phyloP scores from a whole-genome alignment of 208 protist genomes.

The Trypanosoma theileri region DNA sequence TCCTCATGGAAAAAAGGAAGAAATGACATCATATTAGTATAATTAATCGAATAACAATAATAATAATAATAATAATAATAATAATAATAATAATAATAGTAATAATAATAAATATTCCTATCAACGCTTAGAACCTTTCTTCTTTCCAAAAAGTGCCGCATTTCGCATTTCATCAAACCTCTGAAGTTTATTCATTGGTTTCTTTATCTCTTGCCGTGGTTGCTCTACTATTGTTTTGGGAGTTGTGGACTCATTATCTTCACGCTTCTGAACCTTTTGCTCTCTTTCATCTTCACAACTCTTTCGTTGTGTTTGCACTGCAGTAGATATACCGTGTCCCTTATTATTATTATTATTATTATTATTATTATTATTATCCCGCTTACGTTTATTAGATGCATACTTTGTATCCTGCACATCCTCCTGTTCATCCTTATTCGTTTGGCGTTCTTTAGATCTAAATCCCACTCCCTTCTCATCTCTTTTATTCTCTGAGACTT shows the following conservation, averaged over 20 bases:
- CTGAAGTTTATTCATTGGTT: conserved; percentile 50
- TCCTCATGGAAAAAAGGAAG: neutral
- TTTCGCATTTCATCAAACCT: conserved; percentile 46
- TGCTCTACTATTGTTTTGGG: neutral
- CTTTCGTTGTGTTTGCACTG: too few relatives aligned
- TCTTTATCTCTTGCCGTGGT: neutral
- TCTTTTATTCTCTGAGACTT: neutral
- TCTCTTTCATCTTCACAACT: neutral
- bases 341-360: neutral
- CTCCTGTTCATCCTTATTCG: too few relatives aligned
- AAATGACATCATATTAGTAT: neutral
- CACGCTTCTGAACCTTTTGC: neutral
- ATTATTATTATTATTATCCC: neutral
- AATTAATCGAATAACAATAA: neutral
- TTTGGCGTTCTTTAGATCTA: too few relatives aligned
- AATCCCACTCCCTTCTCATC: neutral
- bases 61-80: neutral
- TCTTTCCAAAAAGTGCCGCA: conserved; percentile 35
- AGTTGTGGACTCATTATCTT: neutral
- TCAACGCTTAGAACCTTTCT: conserved; percentile 11
- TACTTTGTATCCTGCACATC: too few relatives aligned
- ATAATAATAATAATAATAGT: too few relatives aligned
- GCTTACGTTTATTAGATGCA: neutral
- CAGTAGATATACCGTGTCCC: too few relatives aligned
- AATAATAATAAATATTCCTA: too few relatives aligned